Base-by-base conservation (phyloP, 2,329 filamentous ascomycete genomes). In the Atkinsonella texensis region DNA sequence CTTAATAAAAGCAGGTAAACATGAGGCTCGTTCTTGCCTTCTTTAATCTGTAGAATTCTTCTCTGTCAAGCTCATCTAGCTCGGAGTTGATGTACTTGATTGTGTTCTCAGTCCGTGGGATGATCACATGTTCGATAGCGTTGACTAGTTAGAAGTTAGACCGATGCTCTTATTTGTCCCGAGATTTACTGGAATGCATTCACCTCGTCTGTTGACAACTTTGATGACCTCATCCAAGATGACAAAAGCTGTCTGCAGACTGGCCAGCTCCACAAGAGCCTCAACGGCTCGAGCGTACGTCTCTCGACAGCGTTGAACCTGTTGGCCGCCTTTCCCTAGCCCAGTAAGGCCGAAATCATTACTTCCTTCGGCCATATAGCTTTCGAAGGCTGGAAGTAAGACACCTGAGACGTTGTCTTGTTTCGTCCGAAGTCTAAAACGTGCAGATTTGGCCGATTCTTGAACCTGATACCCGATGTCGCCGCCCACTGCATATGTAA, bases 71-170 rank as follows among this genome's bases (percentile, higher is more conserved):
- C 71, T 98, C 93, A 65, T 98, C 93, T 15, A 98, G 80, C 68
- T 98, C 93, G 1, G 91, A 95, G 72, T 97, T 97, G 77, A 97
- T 97, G 65, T 97, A 98, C 72, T 95, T 96, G 74, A 98, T 98
- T n/a, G 93, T 98, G 64, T 97, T 98, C 68, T 98, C 93, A 13
- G 93, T 98, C 58, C 93, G 80, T 12, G 93, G 93, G 62, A 98
- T 98, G 60, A 98, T 97, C 60, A 98, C 88, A 68, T 94, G 87
- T 69, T 93, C 87, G 63, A 97, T 96, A 52, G 91, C 91, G 65
- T 96, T 96, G 17, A 97, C 91, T 87, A 20, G 2, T 18, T 33
- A 53, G 45, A 56, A 50, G 15, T 56, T 44, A 54, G 53, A 4
- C 32, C 12, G 56, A 12, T 6, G 6, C 32, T 40, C n/a, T 23